Percentiles rank a stretch among this genome's conserved stretches.
phyloP scores from a whole-genome alignment of 768 basidiomycete species.

The Tricholoma sp. region DNA sequence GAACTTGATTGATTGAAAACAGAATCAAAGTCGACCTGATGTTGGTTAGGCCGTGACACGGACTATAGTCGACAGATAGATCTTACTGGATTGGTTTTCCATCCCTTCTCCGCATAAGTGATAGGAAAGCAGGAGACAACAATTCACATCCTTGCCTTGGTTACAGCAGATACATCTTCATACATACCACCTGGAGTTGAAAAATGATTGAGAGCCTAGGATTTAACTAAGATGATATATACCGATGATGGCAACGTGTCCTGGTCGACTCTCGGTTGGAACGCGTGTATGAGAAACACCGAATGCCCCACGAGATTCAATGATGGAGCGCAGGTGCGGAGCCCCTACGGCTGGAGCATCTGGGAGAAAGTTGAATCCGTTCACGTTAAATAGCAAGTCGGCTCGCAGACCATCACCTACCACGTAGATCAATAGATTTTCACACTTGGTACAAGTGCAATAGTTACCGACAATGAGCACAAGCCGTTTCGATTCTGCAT shows the following conservation, averaged over 20 bases:
- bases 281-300: conserved; percentile 84
- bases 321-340: conserved; percentile 68
- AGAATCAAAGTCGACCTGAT: conserved; percentile 77
- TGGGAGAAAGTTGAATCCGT: conserved; percentile 52
- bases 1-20: conserved; percentile 78
- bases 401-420: conserved; percentile 81
- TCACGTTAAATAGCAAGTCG: conserved; percentile 65
- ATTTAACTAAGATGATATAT: conserved; percentile 3
- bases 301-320: conserved; percentile 64
- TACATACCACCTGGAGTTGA: conserved; percentile 70
- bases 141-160: conserved; percentile 47
- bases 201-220: neutral
- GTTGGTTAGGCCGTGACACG: conserved; percentile 10
- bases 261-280: conserved; percentile 84
- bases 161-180: conserved; percentile 85
- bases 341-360: conserved; percentile 57
- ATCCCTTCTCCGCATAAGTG: conserved; percentile 45
- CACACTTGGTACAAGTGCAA: neutral
- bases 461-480: conserved; percentile 73
- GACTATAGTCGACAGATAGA: neutral
- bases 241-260: conserved; percentile 88
- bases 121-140: neutral
- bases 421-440: neutral
- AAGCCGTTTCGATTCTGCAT: conserved; percentile 60
- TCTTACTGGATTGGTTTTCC: conserved; percentile 79